Percentiles rank a stretch among this genome's conserved stretches.
Evolutionary conservation across 306 rosid genomes (phyloP).

Genomic region (Corylus heterophylla): DNA sequence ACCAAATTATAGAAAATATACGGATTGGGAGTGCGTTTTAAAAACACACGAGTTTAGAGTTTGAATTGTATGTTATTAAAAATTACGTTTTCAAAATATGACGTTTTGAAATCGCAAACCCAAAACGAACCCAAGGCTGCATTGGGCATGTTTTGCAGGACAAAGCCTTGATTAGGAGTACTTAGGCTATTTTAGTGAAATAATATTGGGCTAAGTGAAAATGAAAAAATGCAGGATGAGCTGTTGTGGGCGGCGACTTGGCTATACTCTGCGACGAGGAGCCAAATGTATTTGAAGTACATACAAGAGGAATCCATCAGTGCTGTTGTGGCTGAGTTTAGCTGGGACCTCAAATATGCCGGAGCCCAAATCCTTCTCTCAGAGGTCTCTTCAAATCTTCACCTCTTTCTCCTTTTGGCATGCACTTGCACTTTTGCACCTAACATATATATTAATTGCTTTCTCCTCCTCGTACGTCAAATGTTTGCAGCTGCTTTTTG

Average conservation of each 20-base stretch:
- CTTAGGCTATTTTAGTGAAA: not conserved
- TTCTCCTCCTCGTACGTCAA: not conserved
- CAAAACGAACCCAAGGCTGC: too few relatives aligned
- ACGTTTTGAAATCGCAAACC: too few relatives aligned
- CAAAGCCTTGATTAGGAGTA: too few relatives aligned
- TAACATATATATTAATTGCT: too few relatives aligned
- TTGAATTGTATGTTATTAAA: too few relatives aligned
- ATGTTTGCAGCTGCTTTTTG: slow-evolving; percentile 46
- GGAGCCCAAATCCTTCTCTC: slow-evolving; percentile 80
- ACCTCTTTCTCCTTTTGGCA: not conserved
- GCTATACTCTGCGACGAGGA: slow-evolving; percentile 67
- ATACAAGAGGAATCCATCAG: slow-evolving; percentile 63
- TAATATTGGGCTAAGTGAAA: not conserved
- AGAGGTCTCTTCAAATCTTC: slow-evolving; percentile 34
- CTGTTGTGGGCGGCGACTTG: slow-evolving; percentile 93
- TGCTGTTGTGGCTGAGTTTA: slow-evolving; percentile 71
- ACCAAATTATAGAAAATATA: too few relatives aligned
- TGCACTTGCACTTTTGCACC: not conserved
- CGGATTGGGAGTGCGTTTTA: too few relatives aligned
- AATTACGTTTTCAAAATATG: too few relatives aligned
- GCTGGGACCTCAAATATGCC: slow-evolving; percentile 97
- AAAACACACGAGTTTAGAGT: too few relatives aligned
- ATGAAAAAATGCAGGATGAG: slow-evolving; percentile 58
- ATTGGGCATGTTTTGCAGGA: too few relatives aligned
- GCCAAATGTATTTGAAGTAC: slow-evolving; percentile 44